Percentiles rank a stretch among this genome's conserved stretches.
phyloP scores from a whole-genome alignment of 192 early-diverging fungal genomes.

The Pilobolus umbonatus region DNA sequence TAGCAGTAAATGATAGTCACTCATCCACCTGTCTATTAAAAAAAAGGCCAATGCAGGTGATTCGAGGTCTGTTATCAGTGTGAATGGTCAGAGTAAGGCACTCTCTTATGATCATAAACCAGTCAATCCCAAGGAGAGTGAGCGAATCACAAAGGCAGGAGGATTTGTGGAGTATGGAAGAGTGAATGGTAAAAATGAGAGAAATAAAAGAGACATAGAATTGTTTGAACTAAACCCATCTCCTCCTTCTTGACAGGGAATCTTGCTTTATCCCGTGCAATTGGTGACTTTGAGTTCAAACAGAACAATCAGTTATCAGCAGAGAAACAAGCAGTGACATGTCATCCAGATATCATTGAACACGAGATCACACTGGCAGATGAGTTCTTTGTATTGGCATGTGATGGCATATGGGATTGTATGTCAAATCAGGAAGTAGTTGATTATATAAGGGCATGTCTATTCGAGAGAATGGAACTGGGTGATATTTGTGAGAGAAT shows the following conservation, averaged over 20 bases:
- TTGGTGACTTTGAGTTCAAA: conserved; percentile 99
- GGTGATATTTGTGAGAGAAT: conserved; percentile 77
- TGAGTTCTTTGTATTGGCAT: conserved; percentile 95
- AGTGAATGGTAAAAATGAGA: conserved; percentile 76
- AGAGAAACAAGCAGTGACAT: conserved; percentile 92
- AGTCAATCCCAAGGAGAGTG: conserved; percentile 73
- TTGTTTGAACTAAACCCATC: background rate
- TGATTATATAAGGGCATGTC: conserved; percentile 72
- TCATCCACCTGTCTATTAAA: background rate
- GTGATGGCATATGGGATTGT: conserved; percentile 99
- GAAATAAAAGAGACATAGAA: background rate
- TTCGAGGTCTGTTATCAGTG: conserved; percentile 85
- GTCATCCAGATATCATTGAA: conserved; percentile 77
- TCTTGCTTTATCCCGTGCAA: conserved; percentile 91
- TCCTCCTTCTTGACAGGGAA: conserved; percentile 54
- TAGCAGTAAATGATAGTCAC: background rate
- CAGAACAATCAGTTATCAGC: conserved; percentile 67
- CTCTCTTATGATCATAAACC: conserved; percentile 97
- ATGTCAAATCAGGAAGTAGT: conserved; percentile 88
- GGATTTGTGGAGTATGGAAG: conserved; percentile 98
- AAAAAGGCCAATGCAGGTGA: conserved; percentile 90
- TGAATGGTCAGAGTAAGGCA: conserved; percentile 66
- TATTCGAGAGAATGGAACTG: conserved; percentile 59
- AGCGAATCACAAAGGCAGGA: conserved; percentile 85
- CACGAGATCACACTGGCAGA: conserved; percentile 57